These are phyloP conservation scores for Datura wrightii DNA, from an alignment of 257 asterid genomes.

Conservation along the genomic window DNA sequence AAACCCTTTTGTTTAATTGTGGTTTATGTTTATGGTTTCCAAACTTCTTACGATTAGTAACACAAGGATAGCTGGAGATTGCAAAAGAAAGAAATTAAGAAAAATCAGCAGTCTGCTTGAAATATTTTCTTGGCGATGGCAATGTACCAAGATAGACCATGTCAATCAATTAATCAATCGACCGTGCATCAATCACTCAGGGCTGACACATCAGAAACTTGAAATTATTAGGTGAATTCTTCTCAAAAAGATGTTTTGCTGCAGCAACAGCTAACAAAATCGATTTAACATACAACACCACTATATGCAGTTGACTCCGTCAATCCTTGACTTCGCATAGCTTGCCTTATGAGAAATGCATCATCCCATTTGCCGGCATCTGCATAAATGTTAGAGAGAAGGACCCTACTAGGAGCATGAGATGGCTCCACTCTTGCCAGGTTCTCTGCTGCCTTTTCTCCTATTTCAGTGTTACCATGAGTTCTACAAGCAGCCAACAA, in stretches of 20 bases:
- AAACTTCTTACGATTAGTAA: not conserved
- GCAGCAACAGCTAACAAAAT: not conserved
- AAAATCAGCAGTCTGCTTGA: not conserved
- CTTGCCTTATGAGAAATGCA: constrained; percentile 61
- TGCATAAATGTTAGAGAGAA: constrained; percentile 76
- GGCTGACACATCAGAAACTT: not conserved
- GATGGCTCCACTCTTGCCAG: constrained; percentile 78
- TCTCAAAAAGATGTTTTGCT: not conserved
- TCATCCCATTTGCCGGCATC: constrained; percentile 88
- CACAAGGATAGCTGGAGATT: not conserved
- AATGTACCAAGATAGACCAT: no score
- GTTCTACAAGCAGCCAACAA: constrained; percentile 77
- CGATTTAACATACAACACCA: constrained; percentile 52
- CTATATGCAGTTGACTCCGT: constrained; percentile 79
- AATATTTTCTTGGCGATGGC: not conserved
- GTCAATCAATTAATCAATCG: no score
- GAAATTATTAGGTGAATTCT: not conserved
- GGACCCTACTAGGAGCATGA: constrained; percentile 90
- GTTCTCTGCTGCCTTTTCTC: constrained; percentile 71
- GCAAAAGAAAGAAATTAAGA: not conserved
- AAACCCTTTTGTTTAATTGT: not conserved
- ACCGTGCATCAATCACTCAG: no score
- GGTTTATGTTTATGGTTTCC: not conserved
- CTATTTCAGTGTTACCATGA: constrained; percentile 70
- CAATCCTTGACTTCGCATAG: constrained; percentile 54